Conservation (phyloP, 108 stramenopile genomes). For the Conticribra weissflogii region DNA sequence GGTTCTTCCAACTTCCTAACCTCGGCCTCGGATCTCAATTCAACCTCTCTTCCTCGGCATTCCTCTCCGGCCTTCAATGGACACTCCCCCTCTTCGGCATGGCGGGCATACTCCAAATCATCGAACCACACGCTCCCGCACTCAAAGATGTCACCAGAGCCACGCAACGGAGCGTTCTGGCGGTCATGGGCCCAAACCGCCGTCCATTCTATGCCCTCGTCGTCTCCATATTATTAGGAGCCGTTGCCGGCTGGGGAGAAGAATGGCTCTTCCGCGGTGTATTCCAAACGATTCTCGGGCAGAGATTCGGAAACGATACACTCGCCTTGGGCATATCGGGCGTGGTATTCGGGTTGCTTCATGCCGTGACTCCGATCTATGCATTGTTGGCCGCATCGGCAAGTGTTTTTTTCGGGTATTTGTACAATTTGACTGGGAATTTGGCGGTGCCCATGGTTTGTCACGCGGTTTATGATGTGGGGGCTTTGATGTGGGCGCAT, state of each 20-base stretch:
- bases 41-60: slow-evolving; percentile 18
- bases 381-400: slow-evolving; percentile 75
- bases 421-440: slow-evolving; percentile 66
- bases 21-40: slow-evolving; percentile 61
- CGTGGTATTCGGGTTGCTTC: slow-evolving; percentile 78
- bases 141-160: slow-evolving; percentile 76
- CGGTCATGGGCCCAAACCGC: slow-evolving; percentile 65
- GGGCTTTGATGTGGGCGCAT: slow-evolving; percentile 79
- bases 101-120: slow-evolving; percentile 52
- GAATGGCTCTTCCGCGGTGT: slow-evolving; percentile 90
- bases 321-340: slow-evolving; percentile 59
- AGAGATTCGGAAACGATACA: slow-evolving; percentile 21
- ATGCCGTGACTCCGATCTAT: slow-evolving; percentile 89
- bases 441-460: slow-evolving; percentile 78
- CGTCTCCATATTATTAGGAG: slow-evolving; percentile 59
- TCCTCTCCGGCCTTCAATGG: slow-evolving; percentile 52
- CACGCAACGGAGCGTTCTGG: slow-evolving; percentile 76
- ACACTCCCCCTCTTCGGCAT: slow-evolving; percentile 64
- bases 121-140: slow-evolving; percentile 71
- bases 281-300: slow-evolving; percentile 61
- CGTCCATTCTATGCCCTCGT: slow-evolving; percentile 57
- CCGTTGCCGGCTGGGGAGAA: slow-evolving; percentile 85
- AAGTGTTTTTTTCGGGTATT: slow-evolving; percentile 79
- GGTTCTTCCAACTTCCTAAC: slow-evolving; percentile 63
- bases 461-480: slow-evolving; percentile 87